Conservation (phyloP, 2,329 filamentous ascomycete genomes). For the Zopfia rhizophila region DNA sequence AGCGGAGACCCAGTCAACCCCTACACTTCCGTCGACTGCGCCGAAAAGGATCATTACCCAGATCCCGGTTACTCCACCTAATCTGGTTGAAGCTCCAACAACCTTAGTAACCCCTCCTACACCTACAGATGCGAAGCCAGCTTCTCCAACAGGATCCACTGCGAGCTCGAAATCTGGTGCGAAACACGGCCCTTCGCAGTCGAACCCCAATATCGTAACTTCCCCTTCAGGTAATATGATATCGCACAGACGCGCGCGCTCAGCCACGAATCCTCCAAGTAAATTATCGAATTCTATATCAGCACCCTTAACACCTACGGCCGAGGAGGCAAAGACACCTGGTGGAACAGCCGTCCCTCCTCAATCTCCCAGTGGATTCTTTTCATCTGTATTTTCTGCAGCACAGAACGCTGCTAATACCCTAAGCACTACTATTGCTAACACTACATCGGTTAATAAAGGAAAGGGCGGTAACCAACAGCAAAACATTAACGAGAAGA, state of each 20-base stretch:
- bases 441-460: slow-evolving; percentile 63
- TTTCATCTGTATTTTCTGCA: slow-evolving; percentile 90
- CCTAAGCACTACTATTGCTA: slow-evolving; percentile 78
- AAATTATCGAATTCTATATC: slow-evolving; percentile 81
- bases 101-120: slow-evolving; percentile 73
- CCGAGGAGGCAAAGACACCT: slow-evolving; percentile 73
- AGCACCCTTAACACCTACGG: slow-evolving; percentile 76
- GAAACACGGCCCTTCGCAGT: slow-evolving; percentile 46
- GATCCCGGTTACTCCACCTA: slow-evolving; percentile 55
- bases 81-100: slow-evolving; percentile 57
- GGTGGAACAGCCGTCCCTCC: slow-evolving; percentile 63
- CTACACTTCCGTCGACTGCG: slow-evolving; percentile 33
- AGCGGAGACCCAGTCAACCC: slow-evolving; percentile 43
- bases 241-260: slow-evolving; percentile 73
- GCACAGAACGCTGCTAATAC: slow-evolving; percentile 90
- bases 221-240: slow-evolving; percentile 77
- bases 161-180: slow-evolving; percentile 32
- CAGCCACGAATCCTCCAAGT: slow-evolving; percentile 73
- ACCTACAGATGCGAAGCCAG: slow-evolving; percentile 61
- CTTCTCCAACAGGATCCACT: slow-evolving; percentile 44
- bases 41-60: slow-evolving; percentile 52
- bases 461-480: slow-evolving; percentile 59
- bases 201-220: slow-evolving; percentile 64
- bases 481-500: slow-evolving; percentile 39
- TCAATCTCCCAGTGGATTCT: slow-evolving; percentile 73